Conservation (phyloP, 768 basidiomycete genomes). For the Chalciporus sphaerocephalus region DNA sequence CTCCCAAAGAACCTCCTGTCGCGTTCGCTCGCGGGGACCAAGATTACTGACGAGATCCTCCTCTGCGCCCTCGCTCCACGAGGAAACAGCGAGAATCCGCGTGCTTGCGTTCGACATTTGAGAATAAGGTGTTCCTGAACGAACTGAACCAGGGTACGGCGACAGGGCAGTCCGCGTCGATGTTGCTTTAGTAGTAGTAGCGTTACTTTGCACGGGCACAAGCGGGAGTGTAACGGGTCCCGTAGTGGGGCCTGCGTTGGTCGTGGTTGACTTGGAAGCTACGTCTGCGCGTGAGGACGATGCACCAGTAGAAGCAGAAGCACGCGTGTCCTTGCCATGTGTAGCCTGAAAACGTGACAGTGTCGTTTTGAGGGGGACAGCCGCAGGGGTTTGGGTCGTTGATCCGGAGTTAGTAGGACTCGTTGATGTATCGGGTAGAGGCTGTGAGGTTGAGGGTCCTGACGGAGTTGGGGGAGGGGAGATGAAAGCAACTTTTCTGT, state of each 20-base stretch:
- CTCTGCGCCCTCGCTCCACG: constrained; percentile 94
- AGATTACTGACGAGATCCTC: constrained; percentile 91
- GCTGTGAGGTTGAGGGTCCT: constrained; percentile 44
- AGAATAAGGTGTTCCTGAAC: constrained; percentile 79
- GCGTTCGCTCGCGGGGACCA: constrained; percentile 88
- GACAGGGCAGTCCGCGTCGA: constrained; percentile 60
- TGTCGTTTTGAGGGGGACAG: constrained; percentile 52
- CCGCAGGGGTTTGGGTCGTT: constrained; percentile 23
- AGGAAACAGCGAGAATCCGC: constrained; percentile 69
- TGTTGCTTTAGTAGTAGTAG: constrained; percentile 46
- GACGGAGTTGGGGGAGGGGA: constrained; percentile 72
- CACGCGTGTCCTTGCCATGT: constrained; percentile 65
- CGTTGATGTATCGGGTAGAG: constrained; percentile 46
- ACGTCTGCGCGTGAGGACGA: constrained; percentile 62
- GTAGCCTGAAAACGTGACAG: constrained; percentile 74
- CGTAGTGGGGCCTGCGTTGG: constrained; percentile 48
- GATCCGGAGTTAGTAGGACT: constrained; percentile 32
- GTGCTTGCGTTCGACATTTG: constrained; percentile 69
- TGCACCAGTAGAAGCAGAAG: constrained; percentile 59
- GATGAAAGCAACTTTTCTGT: constrained; percentile 86
- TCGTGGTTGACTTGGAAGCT: constrained; percentile 40
- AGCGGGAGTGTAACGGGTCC: constrained; percentile 56
- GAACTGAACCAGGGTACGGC: constrained; percentile 68
- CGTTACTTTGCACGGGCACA: constrained; percentile 51
- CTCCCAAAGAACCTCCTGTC: constrained; percentile 95